phyloP scores from a whole-genome alignment of 1,139 yeast species.

The Saccharomycopsis hybrid region DNA sequence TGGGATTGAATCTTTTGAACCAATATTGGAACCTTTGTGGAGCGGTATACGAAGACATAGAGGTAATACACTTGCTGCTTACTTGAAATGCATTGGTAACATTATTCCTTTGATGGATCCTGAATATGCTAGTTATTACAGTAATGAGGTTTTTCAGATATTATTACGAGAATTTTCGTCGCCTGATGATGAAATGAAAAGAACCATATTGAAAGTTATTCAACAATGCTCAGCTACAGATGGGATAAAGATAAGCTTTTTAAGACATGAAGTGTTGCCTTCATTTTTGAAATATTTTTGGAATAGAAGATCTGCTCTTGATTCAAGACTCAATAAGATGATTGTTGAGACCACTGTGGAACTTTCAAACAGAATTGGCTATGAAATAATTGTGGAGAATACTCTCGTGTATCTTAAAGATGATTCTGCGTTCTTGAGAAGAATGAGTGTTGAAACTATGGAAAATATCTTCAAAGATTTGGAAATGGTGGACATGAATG shows the following conservation, averaged over 20 bases:
- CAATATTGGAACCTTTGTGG: constrained; percentile 72
- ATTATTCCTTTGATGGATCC: constrained; percentile 82
- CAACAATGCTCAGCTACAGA: constrained; percentile 42
- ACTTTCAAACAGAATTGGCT: constrained; percentile 64
- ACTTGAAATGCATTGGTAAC: constrained; percentile 71
- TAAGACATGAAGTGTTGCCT: constrained; percentile 47
- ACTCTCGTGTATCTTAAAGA: constrained; percentile 64
- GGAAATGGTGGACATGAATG: constrained; percentile 49
- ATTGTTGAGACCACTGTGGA: constrained; percentile 72
- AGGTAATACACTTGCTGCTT: constrained; percentile 73
- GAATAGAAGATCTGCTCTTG: constrained; percentile 65
- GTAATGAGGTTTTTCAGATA: constrained; percentile 64
- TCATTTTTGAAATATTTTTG: constrained; percentile 72
- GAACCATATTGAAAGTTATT: constrained; percentile 57
- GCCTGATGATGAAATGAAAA: constrained; percentile 87
- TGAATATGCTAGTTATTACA: constrained; percentile 74
- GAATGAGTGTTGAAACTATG: constrained; percentile 72
- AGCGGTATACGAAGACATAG: constrained; percentile 68
- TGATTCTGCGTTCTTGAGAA: constrained; percentile 72
- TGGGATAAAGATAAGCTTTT: constrained; percentile 37
- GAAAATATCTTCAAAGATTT: constrained; percentile 30
- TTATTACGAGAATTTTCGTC: constrained; percentile 68
- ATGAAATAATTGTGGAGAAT: constrained; percentile 50
- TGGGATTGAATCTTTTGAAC: constrained; percentile 84
- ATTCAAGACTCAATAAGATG: constrained; percentile 44